A percentile compares a stretch with the other conserved stretches of the same genome.
Evolutionary conservation across 1,284 basidiomycete genomes (phyloP).

Genomic region (Moniliella sp.): DNA sequence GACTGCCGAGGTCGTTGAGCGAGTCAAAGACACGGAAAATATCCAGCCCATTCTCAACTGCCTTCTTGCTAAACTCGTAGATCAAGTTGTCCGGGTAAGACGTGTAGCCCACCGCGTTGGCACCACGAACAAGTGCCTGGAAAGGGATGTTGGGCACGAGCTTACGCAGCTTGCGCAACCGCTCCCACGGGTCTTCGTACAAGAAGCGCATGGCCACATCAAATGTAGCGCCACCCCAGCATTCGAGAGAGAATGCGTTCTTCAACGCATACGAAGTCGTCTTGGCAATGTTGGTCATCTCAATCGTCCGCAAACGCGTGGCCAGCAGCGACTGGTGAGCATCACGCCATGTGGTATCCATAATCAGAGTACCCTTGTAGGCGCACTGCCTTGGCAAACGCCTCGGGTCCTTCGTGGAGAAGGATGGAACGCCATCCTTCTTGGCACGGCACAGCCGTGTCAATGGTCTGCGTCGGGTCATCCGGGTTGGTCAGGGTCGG

Average conservation of each 20-base stretch:
- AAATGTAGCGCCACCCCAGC: constrained; percentile 99
- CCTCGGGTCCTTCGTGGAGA: constrained; percentile 87
- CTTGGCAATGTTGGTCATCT: constrained; percentile 96
- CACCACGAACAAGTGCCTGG: constrained; percentile 92
- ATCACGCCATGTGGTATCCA: constrained; percentile 82
- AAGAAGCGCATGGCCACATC: constrained; percentile 99
- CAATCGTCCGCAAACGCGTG: constrained; percentile 84
- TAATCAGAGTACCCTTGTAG: constrained; percentile 60
- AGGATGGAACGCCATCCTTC: constrained; percentile 96
- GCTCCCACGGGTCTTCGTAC: constrained; percentile 99
- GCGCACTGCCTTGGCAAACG: constrained; percentile 92
- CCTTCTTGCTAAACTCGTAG: constrained; percentile 59
- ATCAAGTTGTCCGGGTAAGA: constrained; percentile 99
- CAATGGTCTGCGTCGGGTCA: constrained; percentile 51
- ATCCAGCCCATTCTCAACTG: constrained; percentile 94
- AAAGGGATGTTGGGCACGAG: constrained; percentile 95
- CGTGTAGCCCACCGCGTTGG: constrained; percentile 96
- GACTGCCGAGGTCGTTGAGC: constrained; percentile 38
- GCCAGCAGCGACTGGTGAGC: constrained; percentile 94
- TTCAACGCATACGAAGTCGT: constrained; percentile 70
- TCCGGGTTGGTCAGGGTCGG: constrained; percentile 61
- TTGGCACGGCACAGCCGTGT: constrained; percentile 60
- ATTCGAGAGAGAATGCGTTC: constrained; percentile 89
- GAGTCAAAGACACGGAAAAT: constrained; percentile 99
- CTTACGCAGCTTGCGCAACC: constrained; percentile 75